Evolutionary conservation across 2,329 filamentous ascomycete genomes (phyloP), one percentile per base, ranked within the genome.

Genomic region (Pseudogymnoascus sp.): DNA sequence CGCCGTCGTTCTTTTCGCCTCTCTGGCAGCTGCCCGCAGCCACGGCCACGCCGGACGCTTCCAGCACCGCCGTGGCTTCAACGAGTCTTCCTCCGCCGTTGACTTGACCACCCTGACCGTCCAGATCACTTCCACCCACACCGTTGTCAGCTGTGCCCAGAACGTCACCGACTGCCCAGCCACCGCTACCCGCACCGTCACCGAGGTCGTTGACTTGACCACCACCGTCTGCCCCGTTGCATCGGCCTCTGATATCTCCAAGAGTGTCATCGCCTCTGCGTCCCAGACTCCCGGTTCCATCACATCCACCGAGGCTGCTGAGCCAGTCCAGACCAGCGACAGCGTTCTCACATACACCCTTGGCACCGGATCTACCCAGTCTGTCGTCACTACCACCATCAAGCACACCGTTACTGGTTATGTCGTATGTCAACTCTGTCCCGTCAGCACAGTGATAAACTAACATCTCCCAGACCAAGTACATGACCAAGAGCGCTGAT

Each of bases 161-260:
- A 58, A 58, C 54, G 14, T 58, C 6, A 58, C 54, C 35, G 30
- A 58, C 18, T 58, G 54, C 54, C 30, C 30, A 9, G 54, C 54
- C 54, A 58, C 54, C 20, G 43, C 43, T 50, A 11, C 20, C 35
- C 30, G 35, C 18, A 38, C 35, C 28, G 30, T 58, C 35, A 58
- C 54, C 16, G 7, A 58, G 28, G 8, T 38, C 54, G 35, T 58
- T 37, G 54, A 58, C 54, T 37, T 58, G 54, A 58, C 54, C 1
- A 58, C 54, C 30, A 58, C 35, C 14, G 30, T 58, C 30, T 58
- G 54, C 54, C 54, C 54, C 18, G 54, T 58, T 38, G 35, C 54
- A 6, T 34, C 30, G 54, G 54, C 54, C 54, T 34, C 30, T 38
- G 30, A 20, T 16, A 37, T 58, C 54, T 58, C 54, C 35, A 35